phyloP scores from a whole-genome alignment of 371 early-diverging fungal species.

The Mucor lusitanicus region DNA sequence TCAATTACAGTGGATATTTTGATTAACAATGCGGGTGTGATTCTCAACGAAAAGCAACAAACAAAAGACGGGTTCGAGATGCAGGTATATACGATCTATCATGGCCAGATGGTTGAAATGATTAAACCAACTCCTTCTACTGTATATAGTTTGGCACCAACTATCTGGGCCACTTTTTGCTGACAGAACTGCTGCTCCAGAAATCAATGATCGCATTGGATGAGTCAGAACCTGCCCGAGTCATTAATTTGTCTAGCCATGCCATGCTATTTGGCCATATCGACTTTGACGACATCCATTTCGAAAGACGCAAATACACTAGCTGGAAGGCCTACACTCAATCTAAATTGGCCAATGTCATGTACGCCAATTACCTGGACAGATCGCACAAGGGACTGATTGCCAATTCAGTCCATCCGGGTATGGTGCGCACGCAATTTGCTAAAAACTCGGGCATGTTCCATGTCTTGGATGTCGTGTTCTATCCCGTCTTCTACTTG shows the following conservation, averaged over 20 bases:
- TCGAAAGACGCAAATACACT: slow-evolving; percentile 5
- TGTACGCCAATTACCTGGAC: slow-evolving; percentile 60
- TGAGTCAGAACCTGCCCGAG: slow-evolving; percentile 26
- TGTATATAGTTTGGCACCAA: slow-evolving; percentile 68
- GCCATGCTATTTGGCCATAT: slow-evolving; percentile 25
- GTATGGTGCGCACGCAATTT: slow-evolving; percentile 46
- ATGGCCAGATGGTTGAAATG: background rate
- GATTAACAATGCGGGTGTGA: slow-evolving; percentile 64
- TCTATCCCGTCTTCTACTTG: slow-evolving; percentile 9
- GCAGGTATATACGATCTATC: slow-evolving; percentile 50
- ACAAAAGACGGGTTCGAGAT: slow-evolving; percentile 68
- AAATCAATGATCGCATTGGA: slow-evolving; percentile 22
- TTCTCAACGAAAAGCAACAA: slow-evolving; percentile 19
- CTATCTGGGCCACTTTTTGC: slow-evolving; percentile 66
- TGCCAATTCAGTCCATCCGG: slow-evolving; percentile 64
- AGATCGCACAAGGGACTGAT: slow-evolving; percentile 40
- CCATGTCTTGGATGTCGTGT: background rate
- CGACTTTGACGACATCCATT: slow-evolving; percentile 34
- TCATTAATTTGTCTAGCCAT: slow-evolving; percentile 40
- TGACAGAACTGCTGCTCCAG: slow-evolving; percentile 19
- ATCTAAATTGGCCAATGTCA: slow-evolving; percentile 68
- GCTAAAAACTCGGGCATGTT: slow-evolving; percentile 2
- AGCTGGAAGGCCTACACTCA: slow-evolving; percentile 43
- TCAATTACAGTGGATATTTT: slow-evolving; percentile 47
- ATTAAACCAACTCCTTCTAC: background rate